These are phyloP conservation scores for Torulaspora quercuum DNA, from an alignment of 805 yeast species.

Conservation along the genomic window DNA sequence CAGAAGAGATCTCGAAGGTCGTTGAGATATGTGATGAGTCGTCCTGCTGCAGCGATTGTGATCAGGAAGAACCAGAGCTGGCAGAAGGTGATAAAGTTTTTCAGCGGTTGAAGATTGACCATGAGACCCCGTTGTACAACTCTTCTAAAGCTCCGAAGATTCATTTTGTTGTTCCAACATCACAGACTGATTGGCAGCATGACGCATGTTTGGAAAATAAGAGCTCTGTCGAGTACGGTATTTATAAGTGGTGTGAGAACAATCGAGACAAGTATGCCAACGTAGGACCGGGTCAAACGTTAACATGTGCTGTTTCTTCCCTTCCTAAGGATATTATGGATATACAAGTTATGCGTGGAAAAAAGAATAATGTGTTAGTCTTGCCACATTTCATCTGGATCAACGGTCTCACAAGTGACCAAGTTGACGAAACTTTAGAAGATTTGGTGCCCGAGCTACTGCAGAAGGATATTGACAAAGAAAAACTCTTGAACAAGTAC, in stretches of 20 bases:
- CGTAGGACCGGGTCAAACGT: constrained; percentile 31
- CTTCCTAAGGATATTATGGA: constrained; percentile 47
- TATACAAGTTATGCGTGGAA: constrained; percentile 42
- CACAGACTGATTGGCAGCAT: constrained; percentile 78
- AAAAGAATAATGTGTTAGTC: constrained; percentile 57
- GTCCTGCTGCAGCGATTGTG: constrained; percentile 24
- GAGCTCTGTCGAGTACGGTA: constrained; percentile 45
- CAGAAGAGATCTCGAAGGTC: constrained; percentile 20
- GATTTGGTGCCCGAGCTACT: constrained; percentile 44
- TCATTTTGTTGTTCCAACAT: constrained; percentile 81
- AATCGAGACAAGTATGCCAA: constrained; percentile 27
- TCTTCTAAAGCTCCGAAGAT: constrained; percentile 65
- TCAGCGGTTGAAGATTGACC: constrained; percentile 30
- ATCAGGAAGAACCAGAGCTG: constrained; percentile 30
- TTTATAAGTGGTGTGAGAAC: constrained; percentile 41
- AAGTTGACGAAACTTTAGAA: constrained; percentile 45
- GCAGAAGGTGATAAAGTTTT: constrained; percentile 25
- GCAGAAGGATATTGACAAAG: constrained; percentile 24
- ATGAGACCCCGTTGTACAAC: constrained; percentile 54
- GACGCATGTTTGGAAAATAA: constrained; percentile 52
- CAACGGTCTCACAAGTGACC: constrained; percentile 43
- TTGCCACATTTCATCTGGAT: constrained; percentile 77
- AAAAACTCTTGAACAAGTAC: constrained; percentile 29
- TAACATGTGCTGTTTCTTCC: constrained; percentile 46
- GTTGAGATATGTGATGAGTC: constrained; percentile 25